Evolutionary conservation across 768 basidiomycete genomes (phyloP).

Genomic region (Suillus plorans): DNA sequence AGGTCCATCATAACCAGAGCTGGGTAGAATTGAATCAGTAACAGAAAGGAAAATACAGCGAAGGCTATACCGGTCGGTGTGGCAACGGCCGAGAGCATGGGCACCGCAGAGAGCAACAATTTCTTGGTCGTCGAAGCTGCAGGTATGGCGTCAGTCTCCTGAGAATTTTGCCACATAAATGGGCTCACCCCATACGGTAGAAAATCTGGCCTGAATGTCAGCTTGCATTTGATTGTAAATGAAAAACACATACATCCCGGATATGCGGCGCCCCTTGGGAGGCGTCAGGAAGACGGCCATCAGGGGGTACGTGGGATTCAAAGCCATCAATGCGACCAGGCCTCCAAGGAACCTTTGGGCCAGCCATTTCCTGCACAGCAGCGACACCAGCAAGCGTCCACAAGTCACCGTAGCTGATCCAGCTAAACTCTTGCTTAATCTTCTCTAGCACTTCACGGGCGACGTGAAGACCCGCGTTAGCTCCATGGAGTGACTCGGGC

Average conservation of each 20-base stretch:
- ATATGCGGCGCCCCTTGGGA: slow-evolving; percentile 82
- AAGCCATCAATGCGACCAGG: slow-evolving; percentile 90
- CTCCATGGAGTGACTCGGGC: slow-evolving; percentile 81
- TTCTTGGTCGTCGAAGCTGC: slow-evolving; percentile 90
- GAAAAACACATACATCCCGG: slow-evolving; percentile 49
- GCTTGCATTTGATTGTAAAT: not conserved
- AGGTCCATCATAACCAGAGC: slow-evolving; percentile 85
- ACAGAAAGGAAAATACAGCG: not conserved
- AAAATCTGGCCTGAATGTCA: slow-evolving; percentile 45
- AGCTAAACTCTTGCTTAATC: slow-evolving; percentile 82
- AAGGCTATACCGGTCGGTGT: slow-evolving; percentile 59
- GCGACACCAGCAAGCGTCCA: slow-evolving; percentile 96
- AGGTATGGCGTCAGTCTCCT: not conserved
- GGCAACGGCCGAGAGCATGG: slow-evolving; percentile 95
- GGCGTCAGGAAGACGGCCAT: slow-evolving; percentile 89
- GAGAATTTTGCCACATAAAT: not conserved
- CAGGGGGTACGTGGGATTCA: slow-evolving; percentile 71
- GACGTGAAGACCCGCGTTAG: slow-evolving; percentile 79
- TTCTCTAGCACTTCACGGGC: slow-evolving; percentile 85
- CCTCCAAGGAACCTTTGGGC: slow-evolving; percentile 92
- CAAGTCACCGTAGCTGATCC: slow-evolving; percentile 95
- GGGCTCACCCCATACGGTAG: slow-evolving; percentile 65
- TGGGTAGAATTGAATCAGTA: not conserved
- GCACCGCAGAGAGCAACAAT: slow-evolving; percentile 94
- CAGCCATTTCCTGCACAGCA: slow-evolving; percentile 91